These are phyloP conservation scores for Phytopythium ostracodes DNA, from an alignment of 352 stramenopile species.

Conservation along the genomic window DNA sequence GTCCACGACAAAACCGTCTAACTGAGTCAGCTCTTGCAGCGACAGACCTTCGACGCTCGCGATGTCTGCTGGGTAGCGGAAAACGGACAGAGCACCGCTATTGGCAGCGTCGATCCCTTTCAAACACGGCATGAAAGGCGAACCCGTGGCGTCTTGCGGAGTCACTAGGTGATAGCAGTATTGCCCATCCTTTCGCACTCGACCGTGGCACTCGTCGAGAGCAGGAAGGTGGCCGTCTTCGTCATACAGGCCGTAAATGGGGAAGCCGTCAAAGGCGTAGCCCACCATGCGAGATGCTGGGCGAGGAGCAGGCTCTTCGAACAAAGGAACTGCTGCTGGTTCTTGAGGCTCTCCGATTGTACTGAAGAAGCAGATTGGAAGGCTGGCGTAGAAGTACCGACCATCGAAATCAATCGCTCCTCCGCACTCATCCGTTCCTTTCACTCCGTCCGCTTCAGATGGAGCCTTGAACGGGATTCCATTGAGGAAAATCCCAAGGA, in stretches of 20 bases:
- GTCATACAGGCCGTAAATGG: slow-evolving; percentile 49
- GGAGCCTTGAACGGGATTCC: slow-evolving; percentile 46
- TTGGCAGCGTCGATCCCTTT: slow-evolving; percentile 31
- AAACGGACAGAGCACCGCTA: slow-evolving; percentile 25
- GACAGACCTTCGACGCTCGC: slow-evolving; percentile 45
- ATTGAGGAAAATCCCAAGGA: slow-evolving; percentile 57
- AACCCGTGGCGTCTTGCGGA: background rate
- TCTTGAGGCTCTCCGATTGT: slow-evolving; percentile 9
- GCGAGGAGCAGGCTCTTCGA: background rate
- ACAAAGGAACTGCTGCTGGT: background rate
- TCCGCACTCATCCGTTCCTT: slow-evolving; percentile 37
- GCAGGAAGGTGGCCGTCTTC: slow-evolving; percentile 35
- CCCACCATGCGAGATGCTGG: slow-evolving; percentile 33
- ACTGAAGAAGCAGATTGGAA: slow-evolving; percentile 40
- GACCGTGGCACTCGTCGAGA: slow-evolving; percentile 61
- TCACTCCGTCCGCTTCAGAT: slow-evolving; percentile 4
- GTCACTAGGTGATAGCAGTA: slow-evolving; percentile 56
- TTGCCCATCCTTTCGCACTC: slow-evolving; percentile 28
- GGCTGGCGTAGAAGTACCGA: slow-evolving; percentile 46
- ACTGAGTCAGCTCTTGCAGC: slow-evolving; percentile 34
- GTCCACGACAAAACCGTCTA: slow-evolving; percentile 55
- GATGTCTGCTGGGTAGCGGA: slow-evolving; percentile 44
- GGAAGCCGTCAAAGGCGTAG: slow-evolving; percentile 61
- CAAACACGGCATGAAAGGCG: slow-evolving; percentile 53
- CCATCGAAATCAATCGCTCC: slow-evolving; percentile 35